Percentiles rank a stretch among this genome's conserved stretches.
Evolutionary conservation across 306 rosid species (phyloP).

Genomic region (Leucaena leucocephala): DNA sequence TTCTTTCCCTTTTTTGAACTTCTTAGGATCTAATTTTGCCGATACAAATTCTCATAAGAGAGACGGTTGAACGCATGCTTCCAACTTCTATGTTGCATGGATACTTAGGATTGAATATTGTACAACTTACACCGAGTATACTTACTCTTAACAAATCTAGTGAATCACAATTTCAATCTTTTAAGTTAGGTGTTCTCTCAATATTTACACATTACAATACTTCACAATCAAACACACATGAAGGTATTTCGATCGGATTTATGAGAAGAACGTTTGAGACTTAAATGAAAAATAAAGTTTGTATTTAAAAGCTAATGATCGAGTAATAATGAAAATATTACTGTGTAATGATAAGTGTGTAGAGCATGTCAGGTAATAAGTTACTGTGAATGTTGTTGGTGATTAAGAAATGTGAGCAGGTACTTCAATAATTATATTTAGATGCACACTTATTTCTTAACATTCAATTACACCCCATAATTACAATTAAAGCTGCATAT

Average conservation of each 20-base stretch:
- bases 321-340: not conserved
- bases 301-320: not conserved
- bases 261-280: not conserved
- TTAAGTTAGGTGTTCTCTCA: not conserved
- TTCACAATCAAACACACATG: not conserved
- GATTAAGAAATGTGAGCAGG: too few species aligned
- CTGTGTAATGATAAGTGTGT: too few species aligned
- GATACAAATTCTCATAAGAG: not conserved
- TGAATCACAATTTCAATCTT: not conserved
- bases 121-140: not conserved
- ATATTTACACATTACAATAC: not conserved
- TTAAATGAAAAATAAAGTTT: too few species aligned
- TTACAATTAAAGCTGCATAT: too few species aligned
- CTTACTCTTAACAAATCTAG: not conserved
- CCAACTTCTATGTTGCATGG: constrained; percentile 1
- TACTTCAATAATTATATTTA: too few species aligned
- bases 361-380: too few species aligned
- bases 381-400: too few species aligned
- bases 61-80: constrained; percentile 29
- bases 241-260: too few species aligned
- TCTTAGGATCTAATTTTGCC: constrained; percentile 41
- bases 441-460: too few species aligned
- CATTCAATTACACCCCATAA: too few species aligned
- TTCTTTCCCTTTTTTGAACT: not conserved
- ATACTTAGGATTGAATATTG: constrained; percentile 8